Evolutionary conservation across 768 basidiomycete genomes (phyloP), one percentile per base, ranked within the genome.

Genomic region (Xerocomellus chrysenteron): DNA sequence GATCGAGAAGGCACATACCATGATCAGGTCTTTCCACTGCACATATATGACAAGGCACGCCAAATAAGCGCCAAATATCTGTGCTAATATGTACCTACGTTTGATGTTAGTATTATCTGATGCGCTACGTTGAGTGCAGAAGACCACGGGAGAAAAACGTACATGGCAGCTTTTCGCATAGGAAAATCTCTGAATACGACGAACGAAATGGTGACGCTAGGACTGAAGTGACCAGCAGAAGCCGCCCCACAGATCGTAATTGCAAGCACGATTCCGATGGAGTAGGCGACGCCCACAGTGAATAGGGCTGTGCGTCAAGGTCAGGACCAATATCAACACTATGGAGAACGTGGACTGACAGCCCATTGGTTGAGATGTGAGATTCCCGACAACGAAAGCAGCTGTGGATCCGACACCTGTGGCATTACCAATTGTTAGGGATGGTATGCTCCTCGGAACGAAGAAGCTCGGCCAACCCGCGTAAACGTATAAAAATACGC

Each of bases 211-310:
- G 86, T 84, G 21, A 88, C 76, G 47, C 80, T 78, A 2, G 89
- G 90, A 52, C 78, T 85, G 66, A 88, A 83, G 62, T 88, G 87
- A 21, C 85, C 81, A 12, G 82, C 83, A 13, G 84, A 86, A 1
- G 84, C 78, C 17, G 79, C 67, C 5, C 70, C 71, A 49, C 80
- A 84, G 28, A 85, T 69, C 10, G 70, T 67, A 50, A 88, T 65
- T 1, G 86, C 87, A 47, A 87, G 76, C 14, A 85, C 60, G 57
- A 87, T 84, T 26, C 86, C 86, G 36, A 80, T 70, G 5, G 78
- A 76, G 68, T 87, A 88, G 1, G 76, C 80, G 33, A 82, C 63
- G 28, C 84, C 87, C 19, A 87, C 72, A 36, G 84, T 84, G 5
- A 82, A 67, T 7, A 87, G 48, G 13, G 80, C 85, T 86, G 50